phyloP scores from a whole-genome alignment of 1,284 basidiomycete species.

The Tilletia indica region DNA sequence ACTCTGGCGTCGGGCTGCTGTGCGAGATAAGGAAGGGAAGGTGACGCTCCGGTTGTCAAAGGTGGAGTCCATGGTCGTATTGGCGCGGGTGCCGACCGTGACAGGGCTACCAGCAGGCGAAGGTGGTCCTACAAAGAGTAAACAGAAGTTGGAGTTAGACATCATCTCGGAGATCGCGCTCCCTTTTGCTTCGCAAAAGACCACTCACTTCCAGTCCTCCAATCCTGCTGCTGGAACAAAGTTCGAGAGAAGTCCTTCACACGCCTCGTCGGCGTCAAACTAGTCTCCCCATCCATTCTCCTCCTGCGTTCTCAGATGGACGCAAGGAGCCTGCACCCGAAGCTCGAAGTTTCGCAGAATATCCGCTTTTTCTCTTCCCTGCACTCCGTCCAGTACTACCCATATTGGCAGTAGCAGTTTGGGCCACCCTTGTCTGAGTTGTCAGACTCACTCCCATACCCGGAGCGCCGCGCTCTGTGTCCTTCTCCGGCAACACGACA shows the following conservation, averaged over 20 bases:
- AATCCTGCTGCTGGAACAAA: constrained; percentile 49
- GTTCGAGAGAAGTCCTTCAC: constrained; percentile 33
- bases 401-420: constrained; percentile 24
- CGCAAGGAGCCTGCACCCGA: constrained; percentile 5
- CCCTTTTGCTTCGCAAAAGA: too few species aligned
- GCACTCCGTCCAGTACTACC: constrained; percentile 42
- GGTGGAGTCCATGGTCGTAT: constrained; percentile 30
- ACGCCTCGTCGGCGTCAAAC: background rate
- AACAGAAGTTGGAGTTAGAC: background rate
- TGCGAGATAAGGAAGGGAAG: constrained; percentile 33
- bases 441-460: background rate
- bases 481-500: constrained; percentile 43
- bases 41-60: constrained; percentile 32
- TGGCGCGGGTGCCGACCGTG: constrained; percentile 38
- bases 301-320: background rate
- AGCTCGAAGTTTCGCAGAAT: constrained; percentile 32
- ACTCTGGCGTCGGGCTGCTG: constrained; percentile 36
- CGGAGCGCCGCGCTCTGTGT: constrained; percentile 21
- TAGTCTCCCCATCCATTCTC: background rate
- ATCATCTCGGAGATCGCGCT: too few species aligned
- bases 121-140: constrained; percentile 26
- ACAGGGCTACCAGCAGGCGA: constrained; percentile 37
- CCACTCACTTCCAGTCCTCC: constrained; percentile 40
- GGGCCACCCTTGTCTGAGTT: constrained; percentile 32
- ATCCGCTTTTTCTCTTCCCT: constrained; percentile 45